Percentiles rank a stretch among this genome's conserved stretches.
Conservation (phyloP, 1,284 basidiomycete species). For the Sporisorium reilianum region DNA sequence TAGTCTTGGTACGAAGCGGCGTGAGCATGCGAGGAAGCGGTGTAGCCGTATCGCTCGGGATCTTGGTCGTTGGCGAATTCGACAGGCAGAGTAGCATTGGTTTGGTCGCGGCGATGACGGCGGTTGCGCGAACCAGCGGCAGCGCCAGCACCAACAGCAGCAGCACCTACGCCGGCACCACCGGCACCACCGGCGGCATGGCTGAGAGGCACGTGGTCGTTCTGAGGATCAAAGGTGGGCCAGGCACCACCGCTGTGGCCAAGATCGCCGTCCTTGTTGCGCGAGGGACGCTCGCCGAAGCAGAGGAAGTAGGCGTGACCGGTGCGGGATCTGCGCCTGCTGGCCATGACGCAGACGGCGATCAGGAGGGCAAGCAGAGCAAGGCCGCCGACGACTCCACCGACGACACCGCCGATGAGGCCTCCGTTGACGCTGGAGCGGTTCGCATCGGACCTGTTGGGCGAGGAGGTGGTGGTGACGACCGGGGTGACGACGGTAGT, state of each 20-base stretch:
- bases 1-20: constrained; percentile 27
- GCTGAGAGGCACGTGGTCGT: constrained; percentile 22
- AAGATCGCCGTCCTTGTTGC: constrained; percentile 30
- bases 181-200: constrained; percentile 25
- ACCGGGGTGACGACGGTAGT: constrained; percentile 36
- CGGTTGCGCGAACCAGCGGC: constrained; percentile 27
- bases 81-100: constrained; percentile 48
- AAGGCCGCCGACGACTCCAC: constrained; percentile 60
- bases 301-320: constrained; percentile 61
- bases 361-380: constrained; percentile 48
- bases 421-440: constrained; percentile 52
- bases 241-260: constrained; percentile 51
- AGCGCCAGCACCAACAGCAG: constrained; percentile 33
- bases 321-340: constrained; percentile 50
- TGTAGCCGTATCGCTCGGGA: constrained; percentile 43
- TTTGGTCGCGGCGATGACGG: constrained; percentile 24
- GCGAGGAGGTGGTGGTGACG: constrained; percentile 36
- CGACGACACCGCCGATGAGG: constrained; percentile 61
- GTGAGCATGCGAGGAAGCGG: constrained; percentile 25
- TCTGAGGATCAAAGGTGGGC: constrained; percentile 57
- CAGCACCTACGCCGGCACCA: constrained; percentile 23
- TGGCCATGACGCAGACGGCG: constrained; percentile 37
- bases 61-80: constrained; percentile 50
- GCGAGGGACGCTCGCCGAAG: constrained; percentile 51
- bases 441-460: constrained; percentile 14